Percentiles rank a stretch among this genome's conserved stretches.
phyloP scores from a whole-genome alignment of 1,284 basidiomycete species.

The Kalmanozyma brasiliensis region DNA sequence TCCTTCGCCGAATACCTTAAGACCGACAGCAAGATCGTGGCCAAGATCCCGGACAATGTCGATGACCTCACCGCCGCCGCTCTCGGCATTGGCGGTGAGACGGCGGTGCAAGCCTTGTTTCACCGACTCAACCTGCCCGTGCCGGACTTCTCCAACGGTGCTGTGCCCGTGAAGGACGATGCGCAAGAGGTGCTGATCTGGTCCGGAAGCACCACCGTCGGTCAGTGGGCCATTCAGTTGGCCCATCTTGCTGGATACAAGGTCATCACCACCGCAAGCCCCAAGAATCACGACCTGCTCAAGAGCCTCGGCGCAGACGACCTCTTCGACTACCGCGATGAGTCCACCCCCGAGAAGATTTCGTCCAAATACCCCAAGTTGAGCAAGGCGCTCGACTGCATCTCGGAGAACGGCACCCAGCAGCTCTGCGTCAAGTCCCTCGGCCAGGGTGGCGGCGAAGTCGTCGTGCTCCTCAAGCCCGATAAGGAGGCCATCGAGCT shows the following conservation, averaged over 20 bases:
- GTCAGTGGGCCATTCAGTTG: constrained; percentile 70
- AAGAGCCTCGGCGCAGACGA: constrained; percentile 60
- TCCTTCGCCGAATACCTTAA: constrained; percentile 68
- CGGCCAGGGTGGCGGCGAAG: constrained; percentile 44
- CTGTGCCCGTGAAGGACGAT: constrained; percentile 34
- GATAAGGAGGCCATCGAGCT: constrained; percentile 52
- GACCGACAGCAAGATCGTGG: constrained; percentile 49
- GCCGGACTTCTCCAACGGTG: constrained; percentile 29
- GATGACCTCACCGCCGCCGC: constrained; percentile 41
- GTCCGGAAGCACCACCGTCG: constrained; percentile 72
- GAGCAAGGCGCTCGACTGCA: constrained; percentile 60
- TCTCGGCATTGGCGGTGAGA: constrained; percentile 59
- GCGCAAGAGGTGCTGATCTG: constrained; percentile 70
- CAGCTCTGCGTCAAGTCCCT: constrained; percentile 51
- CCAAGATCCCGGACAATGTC: constrained; percentile 54
- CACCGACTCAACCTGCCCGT: constrained; percentile 35
- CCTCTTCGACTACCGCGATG: constrained; percentile 71
- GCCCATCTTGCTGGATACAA: constrained; percentile 70
- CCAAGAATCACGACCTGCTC: constrained; percentile 60
- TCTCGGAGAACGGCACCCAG: constrained; percentile 61
- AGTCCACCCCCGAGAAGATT: constrained; percentile 57
- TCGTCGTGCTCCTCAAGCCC: constrained; percentile 58
- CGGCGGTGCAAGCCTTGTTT: constrained; percentile 60
- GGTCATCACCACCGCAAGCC: constrained; percentile 70
- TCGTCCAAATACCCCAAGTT: constrained; percentile 57